A percentile compares a stretch with the other conserved stretches of the same genome.
Evolutionary conservation across 805 yeast species (phyloP).

Genomic region (Sugiyamaella valdiviana): DNA sequence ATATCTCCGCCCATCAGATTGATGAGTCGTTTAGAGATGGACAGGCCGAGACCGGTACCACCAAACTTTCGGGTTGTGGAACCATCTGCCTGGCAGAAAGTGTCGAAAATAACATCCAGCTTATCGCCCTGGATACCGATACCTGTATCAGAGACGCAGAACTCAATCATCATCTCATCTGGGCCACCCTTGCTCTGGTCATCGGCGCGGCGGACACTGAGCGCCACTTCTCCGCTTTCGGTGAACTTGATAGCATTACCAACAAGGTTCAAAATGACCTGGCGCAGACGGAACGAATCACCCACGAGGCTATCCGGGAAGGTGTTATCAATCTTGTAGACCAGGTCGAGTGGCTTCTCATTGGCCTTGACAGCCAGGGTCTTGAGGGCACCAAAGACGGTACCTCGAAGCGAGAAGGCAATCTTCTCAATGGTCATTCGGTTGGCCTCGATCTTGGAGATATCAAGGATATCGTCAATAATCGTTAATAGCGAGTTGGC

Average conservation of each 20-base stretch:
- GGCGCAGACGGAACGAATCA: slow-evolving; percentile 82
- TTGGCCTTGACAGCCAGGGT: slow-evolving; percentile 86
- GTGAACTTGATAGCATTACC: slow-evolving; percentile 91
- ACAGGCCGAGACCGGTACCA: slow-evolving; percentile 85
- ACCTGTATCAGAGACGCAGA: slow-evolving; percentile 86
- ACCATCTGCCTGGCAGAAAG: slow-evolving; percentile 91
- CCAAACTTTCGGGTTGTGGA: slow-evolving; percentile 89
- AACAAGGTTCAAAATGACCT: slow-evolving; percentile 76
- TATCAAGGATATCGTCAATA: slow-evolving; percentile 85
- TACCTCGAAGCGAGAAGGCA: slow-evolving; percentile 78
- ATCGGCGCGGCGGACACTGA: slow-evolving; percentile 58
- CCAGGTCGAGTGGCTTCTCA: slow-evolving; percentile 73
- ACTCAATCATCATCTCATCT: slow-evolving; percentile 58
- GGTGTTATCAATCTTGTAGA: slow-evolving; percentile 76
- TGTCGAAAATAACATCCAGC: slow-evolving; percentile 77
- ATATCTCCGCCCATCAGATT: slow-evolving; percentile 92
- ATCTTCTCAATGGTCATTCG: slow-evolving; percentile 89
- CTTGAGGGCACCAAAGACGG: slow-evolving; percentile 84
- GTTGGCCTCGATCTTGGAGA: slow-evolving; percentile 88
- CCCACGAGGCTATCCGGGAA: slow-evolving; percentile 85
- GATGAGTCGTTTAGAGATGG: slow-evolving; percentile 80
- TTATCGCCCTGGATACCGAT: slow-evolving; percentile 85
- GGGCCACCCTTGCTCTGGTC: slow-evolving; percentile 31
- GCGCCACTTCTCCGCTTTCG: slow-evolving; percentile 71
- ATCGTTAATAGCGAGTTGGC: slow-evolving; percentile 81